Conservation (phyloP, 352 stramenopile genomes). For the Nothophytophthora sp. region DNA sequence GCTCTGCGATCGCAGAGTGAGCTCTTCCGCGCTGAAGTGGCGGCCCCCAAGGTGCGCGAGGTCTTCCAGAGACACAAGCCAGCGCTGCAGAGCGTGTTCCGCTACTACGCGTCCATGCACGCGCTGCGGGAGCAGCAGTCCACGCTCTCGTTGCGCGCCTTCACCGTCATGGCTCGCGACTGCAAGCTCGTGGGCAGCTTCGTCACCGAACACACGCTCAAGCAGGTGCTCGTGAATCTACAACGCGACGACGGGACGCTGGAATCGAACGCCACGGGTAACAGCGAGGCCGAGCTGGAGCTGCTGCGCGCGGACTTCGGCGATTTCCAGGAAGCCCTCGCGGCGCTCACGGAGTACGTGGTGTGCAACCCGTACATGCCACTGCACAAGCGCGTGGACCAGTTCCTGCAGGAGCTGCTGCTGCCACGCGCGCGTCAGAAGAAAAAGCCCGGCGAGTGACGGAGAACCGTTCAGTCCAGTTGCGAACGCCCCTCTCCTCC, state of each 20-base stretch:
- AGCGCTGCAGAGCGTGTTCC: constrained; percentile 70
- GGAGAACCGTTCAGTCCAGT: constrained; percentile 1
- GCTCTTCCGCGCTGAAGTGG: constrained; percentile 75
- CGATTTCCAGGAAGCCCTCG: constrained; percentile 74
- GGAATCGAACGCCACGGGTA: too few relatives aligned
- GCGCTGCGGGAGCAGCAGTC: constrained; percentile 72
- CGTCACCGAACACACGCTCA: constrained; percentile 77
- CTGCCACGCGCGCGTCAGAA: constrained; percentile 72
- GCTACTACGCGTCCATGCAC: constrained; percentile 84
- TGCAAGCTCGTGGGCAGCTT: constrained; percentile 80
- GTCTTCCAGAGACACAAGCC: constrained; percentile 79
- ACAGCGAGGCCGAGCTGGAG: constrained; percentile 39
- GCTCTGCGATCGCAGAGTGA: constrained; percentile 72
- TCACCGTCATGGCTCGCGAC: constrained; percentile 64
- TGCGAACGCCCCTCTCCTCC: not conserved
- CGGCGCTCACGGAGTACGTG: constrained; percentile 76
- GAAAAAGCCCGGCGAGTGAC: constrained; percentile 38
- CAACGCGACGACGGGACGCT: constrained; percentile 66
- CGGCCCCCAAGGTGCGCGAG: constrained; percentile 61
- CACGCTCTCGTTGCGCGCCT: constrained; percentile 63
- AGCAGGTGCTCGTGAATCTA: constrained; percentile 75
- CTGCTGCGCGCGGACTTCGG: constrained; percentile 52
- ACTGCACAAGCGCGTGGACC: constrained; percentile 74
- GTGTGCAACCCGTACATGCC: constrained; percentile 81
- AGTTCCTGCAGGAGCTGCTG: constrained; percentile 79